Conservation (phyloP, 2,329 filamentous ascomycete species). For the Colletotrichum melonis region DNA sequence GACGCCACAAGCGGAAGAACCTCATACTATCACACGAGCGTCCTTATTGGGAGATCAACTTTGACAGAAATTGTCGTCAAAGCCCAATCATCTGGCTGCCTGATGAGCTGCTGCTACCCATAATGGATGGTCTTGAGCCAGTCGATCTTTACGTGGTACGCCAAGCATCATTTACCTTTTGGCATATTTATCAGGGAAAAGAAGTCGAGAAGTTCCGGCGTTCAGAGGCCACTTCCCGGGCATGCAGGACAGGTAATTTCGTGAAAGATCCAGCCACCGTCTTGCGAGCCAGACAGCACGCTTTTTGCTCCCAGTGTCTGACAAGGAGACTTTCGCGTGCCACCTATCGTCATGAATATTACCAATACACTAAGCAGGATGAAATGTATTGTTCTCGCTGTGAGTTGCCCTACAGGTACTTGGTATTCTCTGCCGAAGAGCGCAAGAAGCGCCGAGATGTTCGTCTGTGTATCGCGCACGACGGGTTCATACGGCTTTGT, state of each 20-base stretch:
- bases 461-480: background rate
- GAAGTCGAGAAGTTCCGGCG: background rate
- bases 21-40: too few species aligned
- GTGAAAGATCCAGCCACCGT: background rate
- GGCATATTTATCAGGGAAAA: background rate
- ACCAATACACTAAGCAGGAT: background rate
- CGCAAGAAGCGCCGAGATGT: background rate
- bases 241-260: background rate
- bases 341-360: too few species aligned
- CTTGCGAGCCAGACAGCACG: background rate
- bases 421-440: background rate
- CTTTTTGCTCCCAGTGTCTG: background rate
- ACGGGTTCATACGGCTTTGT: background rate
- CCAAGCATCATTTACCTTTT: conserved; percentile 2
- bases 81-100: background rate
- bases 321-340: background rate
- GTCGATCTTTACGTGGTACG: background rate
- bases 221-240: background rate
- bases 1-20: too few species aligned
- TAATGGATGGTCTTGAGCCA: background rate
- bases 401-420: background rate
- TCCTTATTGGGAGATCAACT: background rate
- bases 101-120: background rate
- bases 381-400: background rate
- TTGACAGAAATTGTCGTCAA: background rate